Percentiles rank a stretch among this genome's conserved stretches.
Evolutionary conservation across 1,284 basidiomycete genomes (phyloP).

Genomic region (Rhodotorula sp.): DNA sequence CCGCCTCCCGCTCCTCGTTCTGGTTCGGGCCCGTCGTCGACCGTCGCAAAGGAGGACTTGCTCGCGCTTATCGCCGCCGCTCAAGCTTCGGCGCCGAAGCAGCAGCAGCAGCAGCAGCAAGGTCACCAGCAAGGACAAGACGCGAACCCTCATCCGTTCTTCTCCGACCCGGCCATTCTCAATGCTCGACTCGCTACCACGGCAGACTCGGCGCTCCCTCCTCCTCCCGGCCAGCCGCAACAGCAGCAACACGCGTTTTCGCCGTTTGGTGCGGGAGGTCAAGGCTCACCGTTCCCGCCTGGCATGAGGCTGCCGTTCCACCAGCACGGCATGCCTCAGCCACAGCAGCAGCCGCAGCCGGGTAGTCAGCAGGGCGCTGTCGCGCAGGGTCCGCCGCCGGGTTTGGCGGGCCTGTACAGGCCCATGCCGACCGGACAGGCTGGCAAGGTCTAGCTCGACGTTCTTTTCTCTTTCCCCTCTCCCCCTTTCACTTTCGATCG

Average conservation of each 20-base stretch:
- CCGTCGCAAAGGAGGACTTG: constrained; percentile 37
- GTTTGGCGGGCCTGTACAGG: constrained; percentile 21
- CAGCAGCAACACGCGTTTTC: constrained; percentile 9
- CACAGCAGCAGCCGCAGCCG: constrained; percentile 4
- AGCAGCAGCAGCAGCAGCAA: constrained; percentile 19
- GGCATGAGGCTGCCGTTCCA: constrained; percentile 18
- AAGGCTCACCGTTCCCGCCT: constrained; percentile 9
- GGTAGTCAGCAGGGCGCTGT: neutral
- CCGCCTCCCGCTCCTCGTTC: constrained; percentile 36
- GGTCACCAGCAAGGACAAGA: neutral
- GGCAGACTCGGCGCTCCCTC: constrained; percentile 9
- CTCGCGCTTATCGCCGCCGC: constrained; percentile 38
- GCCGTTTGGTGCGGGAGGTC: no score
- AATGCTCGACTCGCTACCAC: constrained; percentile 28
- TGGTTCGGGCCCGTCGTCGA: constrained; percentile 2
- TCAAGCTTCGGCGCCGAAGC: constrained; percentile 27
- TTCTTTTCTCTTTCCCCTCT: neutral
- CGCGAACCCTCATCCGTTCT: constrained; percentile 29
- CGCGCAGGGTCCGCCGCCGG: constrained; percentile 2
- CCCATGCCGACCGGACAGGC: constrained; percentile 1
- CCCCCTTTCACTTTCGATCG: neutral
- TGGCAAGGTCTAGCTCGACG: neutral
- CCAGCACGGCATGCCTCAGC: constrained; percentile 9
- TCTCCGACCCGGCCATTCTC: constrained; percentile 39
- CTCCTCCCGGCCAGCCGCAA: constrained; percentile 10